These are phyloP conservation scores for Obba rivulosa DNA, from an alignment of 768 basidiomycete species.

Conservation along the genomic window DNA sequence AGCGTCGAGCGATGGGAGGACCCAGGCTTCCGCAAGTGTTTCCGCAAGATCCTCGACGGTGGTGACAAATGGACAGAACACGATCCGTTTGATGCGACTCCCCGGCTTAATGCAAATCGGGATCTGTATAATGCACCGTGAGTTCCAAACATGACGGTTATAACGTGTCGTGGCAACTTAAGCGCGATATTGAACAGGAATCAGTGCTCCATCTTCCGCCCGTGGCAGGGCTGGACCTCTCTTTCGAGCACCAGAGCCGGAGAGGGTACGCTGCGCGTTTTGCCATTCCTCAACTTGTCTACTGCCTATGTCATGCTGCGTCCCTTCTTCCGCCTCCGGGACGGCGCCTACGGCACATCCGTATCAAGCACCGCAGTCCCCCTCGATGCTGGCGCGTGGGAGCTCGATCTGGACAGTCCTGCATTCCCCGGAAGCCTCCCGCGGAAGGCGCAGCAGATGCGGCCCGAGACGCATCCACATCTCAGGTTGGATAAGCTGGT, in stretches of 20 bases:
- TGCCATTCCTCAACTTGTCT: conserved; percentile 57
- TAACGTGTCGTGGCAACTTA: conserved; percentile 6
- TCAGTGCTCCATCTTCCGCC: conserved; percentile 25
- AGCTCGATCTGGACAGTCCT: conserved; percentile 18
- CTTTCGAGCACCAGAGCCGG: conserved; percentile 44
- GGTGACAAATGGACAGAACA: conserved; percentile 47
- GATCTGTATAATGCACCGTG: conserved; percentile 61
- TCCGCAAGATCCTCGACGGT: conserved; percentile 47
- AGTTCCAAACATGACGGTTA: conserved; percentile 19
- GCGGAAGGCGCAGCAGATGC: conserved; percentile 38
- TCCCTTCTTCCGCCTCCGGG: conserved; percentile 64
- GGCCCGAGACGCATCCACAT: conserved; percentile 57
- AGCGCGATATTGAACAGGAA: conserved; percentile 8
- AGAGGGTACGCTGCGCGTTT: conserved; percentile 64
- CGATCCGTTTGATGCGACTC: conserved; percentile 58
- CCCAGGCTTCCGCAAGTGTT: conserved; percentile 47
- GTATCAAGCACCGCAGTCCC: conserved; percentile 7
- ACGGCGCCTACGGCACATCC: conserved; percentile 17
- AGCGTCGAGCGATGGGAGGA: conserved; percentile 78
- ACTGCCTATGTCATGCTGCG: conserved; percentile 70
- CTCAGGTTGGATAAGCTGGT: conserved; percentile 55
- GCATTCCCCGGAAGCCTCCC: conserved; percentile 23
- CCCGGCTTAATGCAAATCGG: conserved; percentile 52
- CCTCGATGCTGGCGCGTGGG: conserved; percentile 22
- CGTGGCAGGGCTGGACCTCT: conserved; percentile 66